These are phyloP conservation scores for Chaetothyriales sp. DNA, from an alignment of 2,329 filamentous ascomycete species.

Conservation along the genomic window DNA sequence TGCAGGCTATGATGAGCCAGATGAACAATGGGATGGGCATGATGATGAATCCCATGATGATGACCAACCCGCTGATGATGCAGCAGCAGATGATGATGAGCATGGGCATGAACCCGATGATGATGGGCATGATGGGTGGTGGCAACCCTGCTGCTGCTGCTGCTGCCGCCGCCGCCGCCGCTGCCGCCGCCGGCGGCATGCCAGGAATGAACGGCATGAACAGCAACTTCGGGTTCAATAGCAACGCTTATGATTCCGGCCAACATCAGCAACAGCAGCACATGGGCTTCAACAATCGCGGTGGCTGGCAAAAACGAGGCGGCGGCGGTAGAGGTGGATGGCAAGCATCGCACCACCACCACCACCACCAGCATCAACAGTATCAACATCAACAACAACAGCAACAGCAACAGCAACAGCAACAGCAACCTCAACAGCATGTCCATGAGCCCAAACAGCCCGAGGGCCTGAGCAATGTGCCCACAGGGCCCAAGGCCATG, in stretches of 20 bases:
- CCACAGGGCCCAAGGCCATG: conserved; percentile 16
- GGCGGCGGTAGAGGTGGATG: conserved; percentile 18
- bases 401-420: conserved; percentile 10
- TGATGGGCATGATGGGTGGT: conserved; percentile 27
- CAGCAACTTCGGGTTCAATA: conserved; percentile 13
- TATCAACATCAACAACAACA: conserved; percentile 18
- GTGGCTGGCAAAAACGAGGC: conserved; percentile 4
- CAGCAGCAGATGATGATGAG: conserved; percentile 30
- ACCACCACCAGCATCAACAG: conserved; percentile 13
- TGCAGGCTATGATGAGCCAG: conserved; percentile 12
- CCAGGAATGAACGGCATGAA: conserved; percentile 26
- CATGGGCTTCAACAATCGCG: conserved; percentile 21
- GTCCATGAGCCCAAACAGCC: conserved; percentile 21
- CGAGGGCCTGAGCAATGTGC: conserved; percentile 14
- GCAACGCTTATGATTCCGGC: conserved; percentile 15
- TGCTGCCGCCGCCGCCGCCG: too few species aligned
- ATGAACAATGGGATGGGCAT: conserved; percentile 14
- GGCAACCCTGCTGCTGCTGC: too few species aligned
- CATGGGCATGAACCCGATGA: conserved; percentile 10
- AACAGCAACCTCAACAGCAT: too few species aligned
- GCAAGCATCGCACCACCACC: conserved; percentile 20
- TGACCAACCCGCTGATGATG: conserved; percentile 14
- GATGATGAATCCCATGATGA: conserved; percentile 38
- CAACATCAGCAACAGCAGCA: conserved; percentile 17
- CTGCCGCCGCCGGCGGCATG: too few species aligned